A percentile compares a stretch with the other conserved stretches of the same genome.
Conservation (phyloP, 441 rosid species). For the Geranium incanum region DNA sequence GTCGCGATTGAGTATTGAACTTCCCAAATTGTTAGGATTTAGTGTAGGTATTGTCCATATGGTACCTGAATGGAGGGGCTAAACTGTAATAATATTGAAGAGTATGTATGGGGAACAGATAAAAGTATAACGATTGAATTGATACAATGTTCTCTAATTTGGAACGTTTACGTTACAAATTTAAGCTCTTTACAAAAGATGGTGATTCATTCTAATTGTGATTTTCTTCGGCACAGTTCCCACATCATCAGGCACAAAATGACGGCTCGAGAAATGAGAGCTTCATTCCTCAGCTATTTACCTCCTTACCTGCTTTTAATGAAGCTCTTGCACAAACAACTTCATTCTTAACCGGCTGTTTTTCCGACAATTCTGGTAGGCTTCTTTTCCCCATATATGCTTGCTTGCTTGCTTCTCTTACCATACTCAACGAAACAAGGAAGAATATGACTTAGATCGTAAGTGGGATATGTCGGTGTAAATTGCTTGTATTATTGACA, state of each 20-base stretch:
- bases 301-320: conserved; percentile 59
- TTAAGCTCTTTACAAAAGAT: background rate
- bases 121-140: too few relatives aligned
- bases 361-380: conserved; percentile 67
- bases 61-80: too few relatives aligned
- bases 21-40: too few relatives aligned
- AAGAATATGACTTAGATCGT: background rate
- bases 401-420: background rate
- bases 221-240: background rate
- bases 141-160: background rate
- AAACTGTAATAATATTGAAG: too few relatives aligned
- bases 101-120: too few relatives aligned
- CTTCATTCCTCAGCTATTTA: conserved; percentile 48
- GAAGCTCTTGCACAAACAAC: conserved; percentile 88
- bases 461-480: too few relatives aligned
- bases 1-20: too few relatives aligned
- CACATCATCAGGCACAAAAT: conserved; percentile 27
- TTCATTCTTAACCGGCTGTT: conserved; percentile 67
- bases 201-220: background rate
- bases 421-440: background rate
- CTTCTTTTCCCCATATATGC: conserved; percentile 10
- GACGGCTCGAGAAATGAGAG: conserved; percentile 34
- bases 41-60: too few relatives aligned
- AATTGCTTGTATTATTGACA: too few relatives aligned
- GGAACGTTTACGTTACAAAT: background rate